Conservation (phyloP, 202 grass and related monocot species). For the Brachypodium distachyon region DNA sequence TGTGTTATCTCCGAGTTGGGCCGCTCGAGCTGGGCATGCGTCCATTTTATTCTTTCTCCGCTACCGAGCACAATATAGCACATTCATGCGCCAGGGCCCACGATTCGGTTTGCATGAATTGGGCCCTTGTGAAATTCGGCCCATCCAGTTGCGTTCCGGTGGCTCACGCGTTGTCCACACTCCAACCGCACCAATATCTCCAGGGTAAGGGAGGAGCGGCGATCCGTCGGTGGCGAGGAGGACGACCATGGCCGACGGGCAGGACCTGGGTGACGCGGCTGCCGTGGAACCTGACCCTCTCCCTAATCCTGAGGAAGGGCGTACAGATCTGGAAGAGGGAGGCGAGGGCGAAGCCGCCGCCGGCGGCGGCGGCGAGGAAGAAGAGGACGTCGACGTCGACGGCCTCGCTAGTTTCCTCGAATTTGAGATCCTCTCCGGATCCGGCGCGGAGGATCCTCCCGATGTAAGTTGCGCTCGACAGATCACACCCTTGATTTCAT, state of each 20-base stretch:
- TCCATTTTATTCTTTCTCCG: too few species aligned
- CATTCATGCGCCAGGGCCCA: background rate
- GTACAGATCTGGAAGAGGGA: background rate
- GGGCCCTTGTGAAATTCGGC: constrained; percentile 13
- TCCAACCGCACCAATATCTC: constrained; percentile 28
- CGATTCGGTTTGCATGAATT: background rate
- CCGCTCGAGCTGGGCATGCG: too few species aligned
- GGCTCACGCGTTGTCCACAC: constrained; percentile 12
- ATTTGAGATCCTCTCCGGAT: constrained; percentile 70
- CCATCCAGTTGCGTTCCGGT: constrained; percentile 9
- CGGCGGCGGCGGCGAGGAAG: background rate
- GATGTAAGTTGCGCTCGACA: constrained; percentile 15
- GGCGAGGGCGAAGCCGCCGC: background rate
- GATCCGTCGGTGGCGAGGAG: constrained; percentile 23
- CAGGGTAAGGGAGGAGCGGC: constrained; percentile 24
- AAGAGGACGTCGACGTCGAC: constrained; percentile 59
- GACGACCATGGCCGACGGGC: constrained; percentile 18
- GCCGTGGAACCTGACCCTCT: background rate
- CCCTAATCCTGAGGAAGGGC: background rate
- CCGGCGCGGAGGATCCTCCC: constrained; percentile 6
- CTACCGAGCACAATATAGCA: too few species aligned
- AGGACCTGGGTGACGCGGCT: background rate
- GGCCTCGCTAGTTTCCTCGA: constrained; percentile 76
- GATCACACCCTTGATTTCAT: background rate
- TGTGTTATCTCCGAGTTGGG: too few species aligned